Conservation (phyloP, 2,329 filamentous ascomycete species). For the Alternaria tenuissima region DNA sequence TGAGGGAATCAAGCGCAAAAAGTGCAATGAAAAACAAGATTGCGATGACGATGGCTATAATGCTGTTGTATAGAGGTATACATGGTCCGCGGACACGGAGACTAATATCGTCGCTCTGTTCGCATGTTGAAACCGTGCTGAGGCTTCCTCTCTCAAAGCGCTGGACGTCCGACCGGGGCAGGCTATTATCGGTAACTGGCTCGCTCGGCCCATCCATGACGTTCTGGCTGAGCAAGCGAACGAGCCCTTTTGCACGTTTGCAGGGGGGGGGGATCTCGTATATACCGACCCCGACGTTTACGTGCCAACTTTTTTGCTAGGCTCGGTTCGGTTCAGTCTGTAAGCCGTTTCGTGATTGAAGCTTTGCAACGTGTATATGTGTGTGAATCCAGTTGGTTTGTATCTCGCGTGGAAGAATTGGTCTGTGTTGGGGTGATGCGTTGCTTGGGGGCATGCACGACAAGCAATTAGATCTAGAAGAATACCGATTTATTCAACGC, state of each 20-base stretch:
- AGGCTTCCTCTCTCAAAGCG: neutral
- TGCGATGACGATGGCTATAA: neutral
- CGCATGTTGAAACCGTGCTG: neutral
- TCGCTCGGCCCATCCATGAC: slow-evolving; percentile 23
- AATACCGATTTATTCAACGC: neutral
- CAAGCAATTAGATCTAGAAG: neutral
- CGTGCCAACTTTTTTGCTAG: slow-evolving; percentile 17
- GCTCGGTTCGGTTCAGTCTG: neutral
- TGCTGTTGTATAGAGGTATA: neutral
- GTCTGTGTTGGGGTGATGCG: neutral
- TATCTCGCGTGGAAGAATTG: too few relatives aligned
- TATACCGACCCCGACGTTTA: slow-evolving; percentile 16
- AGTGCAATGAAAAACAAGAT: neutral
- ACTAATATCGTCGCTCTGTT: neutral
- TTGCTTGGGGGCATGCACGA: neutral
- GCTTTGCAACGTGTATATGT: neutral
- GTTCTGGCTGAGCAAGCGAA: slow-evolving; percentile 14
- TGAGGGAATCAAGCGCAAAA: too few relatives aligned
- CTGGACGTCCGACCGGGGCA: neutral
- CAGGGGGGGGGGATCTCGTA: slow-evolving; percentile 5
- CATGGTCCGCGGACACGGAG: neutral
- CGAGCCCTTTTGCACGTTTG: neutral
- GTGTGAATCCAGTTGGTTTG: neutral
- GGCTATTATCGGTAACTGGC: neutral
- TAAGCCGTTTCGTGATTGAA: neutral